Conservation (phyloP, 148 eudicot species). For the Chenopodium formosanum region DNA sequence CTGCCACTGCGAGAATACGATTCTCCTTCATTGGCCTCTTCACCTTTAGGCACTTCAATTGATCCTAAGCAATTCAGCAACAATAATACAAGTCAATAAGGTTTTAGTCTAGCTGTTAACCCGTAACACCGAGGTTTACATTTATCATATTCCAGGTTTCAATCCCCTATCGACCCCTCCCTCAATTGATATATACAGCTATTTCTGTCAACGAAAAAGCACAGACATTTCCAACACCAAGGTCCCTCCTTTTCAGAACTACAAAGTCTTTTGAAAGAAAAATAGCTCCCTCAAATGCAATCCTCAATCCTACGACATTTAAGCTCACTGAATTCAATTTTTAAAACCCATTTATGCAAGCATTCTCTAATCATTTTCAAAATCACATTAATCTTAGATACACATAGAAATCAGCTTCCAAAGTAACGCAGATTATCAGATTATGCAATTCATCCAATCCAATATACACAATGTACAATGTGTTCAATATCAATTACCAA, state of each 20-base stretch:
- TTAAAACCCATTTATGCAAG: not conserved
- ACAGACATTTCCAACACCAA: not conserved
- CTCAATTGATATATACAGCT: not conserved
- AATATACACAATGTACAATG: not conserved
- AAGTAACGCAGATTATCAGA: not conserved
- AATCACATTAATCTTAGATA: not conserved
- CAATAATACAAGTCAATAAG: not conserved
- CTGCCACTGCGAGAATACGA: constrained; percentile 29
- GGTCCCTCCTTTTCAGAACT: not conserved
- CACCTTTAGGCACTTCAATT: constrained; percentile 26
- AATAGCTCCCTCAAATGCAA: not conserved
- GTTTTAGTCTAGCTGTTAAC: not conserved
- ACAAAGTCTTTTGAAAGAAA: not conserved
- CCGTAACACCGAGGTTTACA: not conserved
- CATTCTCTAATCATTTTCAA: not conserved
- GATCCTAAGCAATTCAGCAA: constrained; percentile 40
- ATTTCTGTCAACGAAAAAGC: not conserved
- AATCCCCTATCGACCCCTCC: not conserved
- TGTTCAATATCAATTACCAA: not conserved
- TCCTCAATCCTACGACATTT: not conserved
- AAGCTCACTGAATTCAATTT: not conserved
- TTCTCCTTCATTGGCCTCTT: constrained; percentile 34
- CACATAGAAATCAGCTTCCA: not conserved
- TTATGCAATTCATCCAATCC: not conserved
- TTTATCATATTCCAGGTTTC: not conserved